Conservation (phyloP, 768 basidiomycete species). For the Mycena indigotica region DNA sequence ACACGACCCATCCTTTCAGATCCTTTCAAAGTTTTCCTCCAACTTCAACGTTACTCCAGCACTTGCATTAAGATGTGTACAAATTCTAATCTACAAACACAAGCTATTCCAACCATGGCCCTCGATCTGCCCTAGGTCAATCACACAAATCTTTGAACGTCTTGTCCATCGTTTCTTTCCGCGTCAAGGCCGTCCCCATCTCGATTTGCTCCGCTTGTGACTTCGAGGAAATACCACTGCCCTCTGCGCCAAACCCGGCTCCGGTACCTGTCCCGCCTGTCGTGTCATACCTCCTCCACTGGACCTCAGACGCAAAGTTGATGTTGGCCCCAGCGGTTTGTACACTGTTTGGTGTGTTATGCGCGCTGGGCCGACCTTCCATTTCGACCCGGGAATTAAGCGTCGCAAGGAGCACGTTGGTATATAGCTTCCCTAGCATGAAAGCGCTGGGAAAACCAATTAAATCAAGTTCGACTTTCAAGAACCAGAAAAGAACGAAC, state of each 20-base stretch:
- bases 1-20: too few relatives aligned
- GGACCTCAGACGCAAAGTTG: neutral
- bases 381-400: neutral
- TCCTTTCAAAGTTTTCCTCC: neutral
- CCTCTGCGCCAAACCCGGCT: neutral
- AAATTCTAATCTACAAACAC: neutral
- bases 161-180: neutral
- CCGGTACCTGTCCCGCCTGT: neutral
- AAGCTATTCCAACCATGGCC: too few relatives aligned
- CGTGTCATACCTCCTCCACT: neutral
- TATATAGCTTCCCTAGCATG: conserved; percentile 1
- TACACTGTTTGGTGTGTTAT: neutral
- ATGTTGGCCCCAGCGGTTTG: neutral
- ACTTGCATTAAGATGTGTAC: neutral
- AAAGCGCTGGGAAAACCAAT: neutral
- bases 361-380: neutral
- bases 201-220: neutral
- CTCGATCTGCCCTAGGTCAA: too few relatives aligned
- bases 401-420: neutral
- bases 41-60: neutral
- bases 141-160: neutral
- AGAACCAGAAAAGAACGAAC: neutral
- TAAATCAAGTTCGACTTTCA: neutral
- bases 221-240: neutral
- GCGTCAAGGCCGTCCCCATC: neutral